Conservation (phyloP, 1,284 basidiomycete species). For the Vanrija sp. region DNA sequence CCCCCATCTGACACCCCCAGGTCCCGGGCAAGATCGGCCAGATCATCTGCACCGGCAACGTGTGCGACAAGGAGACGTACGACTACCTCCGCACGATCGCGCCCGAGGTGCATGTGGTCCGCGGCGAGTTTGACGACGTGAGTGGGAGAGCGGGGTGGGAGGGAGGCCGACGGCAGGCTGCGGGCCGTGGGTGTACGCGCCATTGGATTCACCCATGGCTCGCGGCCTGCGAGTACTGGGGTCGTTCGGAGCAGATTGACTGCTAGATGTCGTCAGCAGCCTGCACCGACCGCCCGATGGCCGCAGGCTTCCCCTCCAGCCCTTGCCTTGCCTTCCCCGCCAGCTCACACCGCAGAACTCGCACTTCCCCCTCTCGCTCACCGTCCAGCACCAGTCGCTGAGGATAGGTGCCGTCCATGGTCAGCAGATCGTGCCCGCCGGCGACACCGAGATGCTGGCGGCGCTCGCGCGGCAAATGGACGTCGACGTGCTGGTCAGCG, state of each 20-base stretch:
- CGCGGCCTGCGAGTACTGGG: too few species aligned
- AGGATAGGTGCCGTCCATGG: slow-evolving; percentile 92
- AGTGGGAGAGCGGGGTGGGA: slow-evolving; percentile 18
- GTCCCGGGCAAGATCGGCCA: slow-evolving; percentile 96
- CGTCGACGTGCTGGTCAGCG: slow-evolving; percentile 89
- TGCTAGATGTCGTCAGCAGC: not conserved
- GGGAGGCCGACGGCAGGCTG: not conserved
- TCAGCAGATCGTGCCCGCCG: slow-evolving; percentile 88
- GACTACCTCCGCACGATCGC: slow-evolving; percentile 96
- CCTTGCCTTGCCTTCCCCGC: not conserved
- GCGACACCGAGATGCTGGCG: slow-evolving; percentile 82
- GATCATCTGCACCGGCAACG: slow-evolving; percentile 95
- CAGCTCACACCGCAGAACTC: slow-evolving; percentile 27
- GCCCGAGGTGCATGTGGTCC: slow-evolving; percentile 87
- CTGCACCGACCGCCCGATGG: too few species aligned
- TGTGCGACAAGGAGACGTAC: slow-evolving; percentile 94
- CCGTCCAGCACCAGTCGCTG: slow-evolving; percentile 71
- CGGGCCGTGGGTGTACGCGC: not conserved
- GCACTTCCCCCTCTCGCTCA: slow-evolving; percentile 74
- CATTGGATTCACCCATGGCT: not conserved
- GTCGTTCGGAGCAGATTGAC: too few species aligned
- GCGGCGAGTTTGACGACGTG: slow-evolving; percentile 95
- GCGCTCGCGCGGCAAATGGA: slow-evolving; percentile 92
- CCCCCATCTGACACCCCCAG: slow-evolving; percentile 22
- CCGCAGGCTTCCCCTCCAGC: not conserved